Evolutionary conservation across 2,329 filamentous ascomycete genomes (phyloP).

Genomic region (Nothopassalora personata): DNA sequence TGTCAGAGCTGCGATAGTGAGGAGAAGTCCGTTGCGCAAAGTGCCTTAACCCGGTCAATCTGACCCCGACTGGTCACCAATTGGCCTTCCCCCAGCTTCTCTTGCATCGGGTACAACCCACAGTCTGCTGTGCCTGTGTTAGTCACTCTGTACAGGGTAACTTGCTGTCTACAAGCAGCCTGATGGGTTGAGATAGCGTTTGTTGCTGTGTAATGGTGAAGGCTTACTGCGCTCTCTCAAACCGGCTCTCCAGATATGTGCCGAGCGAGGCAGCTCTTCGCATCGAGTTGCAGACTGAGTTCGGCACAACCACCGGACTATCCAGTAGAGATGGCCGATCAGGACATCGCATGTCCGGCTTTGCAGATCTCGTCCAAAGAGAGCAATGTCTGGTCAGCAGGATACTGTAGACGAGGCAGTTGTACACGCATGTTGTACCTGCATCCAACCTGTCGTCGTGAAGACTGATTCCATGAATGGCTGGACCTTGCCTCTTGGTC

Average conservation of each 20-base stretch:
- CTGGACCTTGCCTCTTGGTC: background rate
- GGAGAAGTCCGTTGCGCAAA: background rate
- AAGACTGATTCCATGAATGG: background rate
- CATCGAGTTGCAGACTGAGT: background rate
- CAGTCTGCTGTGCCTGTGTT: background rate
- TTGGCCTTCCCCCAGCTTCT: background rate
- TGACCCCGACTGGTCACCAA: background rate
- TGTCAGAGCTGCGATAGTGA: background rate
- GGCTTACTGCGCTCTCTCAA: background rate
- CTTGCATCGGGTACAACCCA: constrained; percentile 6
- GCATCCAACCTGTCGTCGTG: background rate
- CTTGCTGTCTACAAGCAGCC: background rate
- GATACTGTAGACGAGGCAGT: background rate
- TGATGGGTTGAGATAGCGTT: background rate
- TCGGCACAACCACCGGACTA: background rate
- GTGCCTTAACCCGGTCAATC: background rate
- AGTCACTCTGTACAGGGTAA: background rate
- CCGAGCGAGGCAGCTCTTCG: background rate
- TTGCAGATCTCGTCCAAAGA: background rate
- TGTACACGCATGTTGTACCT: background rate
- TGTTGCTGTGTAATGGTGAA: background rate
- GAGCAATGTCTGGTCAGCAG: background rate
- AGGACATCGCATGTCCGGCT: background rate
- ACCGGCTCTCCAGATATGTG: background rate
- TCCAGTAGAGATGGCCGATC: background rate